phyloP scores from a whole-genome alignment of 306 rosid genomes.

The Glycine soja region DNA sequence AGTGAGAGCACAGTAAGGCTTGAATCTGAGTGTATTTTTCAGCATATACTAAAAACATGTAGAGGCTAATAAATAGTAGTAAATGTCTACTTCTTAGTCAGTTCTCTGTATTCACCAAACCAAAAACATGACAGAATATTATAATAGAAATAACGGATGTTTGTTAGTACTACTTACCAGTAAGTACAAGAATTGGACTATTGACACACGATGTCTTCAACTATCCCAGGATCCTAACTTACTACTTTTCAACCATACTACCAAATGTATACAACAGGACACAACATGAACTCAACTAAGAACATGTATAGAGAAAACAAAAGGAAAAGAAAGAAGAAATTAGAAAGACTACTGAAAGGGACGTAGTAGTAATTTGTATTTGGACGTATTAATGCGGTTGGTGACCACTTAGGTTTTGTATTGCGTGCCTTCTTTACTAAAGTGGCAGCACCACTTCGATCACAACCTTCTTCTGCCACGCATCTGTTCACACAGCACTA shows the following conservation, averaged over 20 bases:
- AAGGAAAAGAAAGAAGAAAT: not conserved
- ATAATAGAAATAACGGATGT: not conserved
- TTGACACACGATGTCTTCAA: constrained; percentile 38
- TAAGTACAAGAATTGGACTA: not conserved
- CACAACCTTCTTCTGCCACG: constrained; percentile 14
- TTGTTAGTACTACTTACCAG: constrained; percentile 1
- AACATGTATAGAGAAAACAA: not conserved
- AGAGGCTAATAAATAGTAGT: not conserved
- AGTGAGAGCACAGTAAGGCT: not conserved
- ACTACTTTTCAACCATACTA: not conserved
- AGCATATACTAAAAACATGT: not conserved
- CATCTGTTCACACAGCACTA: not conserved
- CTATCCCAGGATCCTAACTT: constrained; percentile 43
- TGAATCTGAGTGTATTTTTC: not conserved
- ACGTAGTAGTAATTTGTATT: not conserved
- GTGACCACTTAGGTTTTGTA: constrained; percentile 29
- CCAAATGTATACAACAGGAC: not conserved
- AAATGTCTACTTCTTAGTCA: not conserved
- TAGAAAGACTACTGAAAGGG: not conserved
- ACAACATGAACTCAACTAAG: not conserved
- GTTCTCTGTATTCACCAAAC: constrained; percentile 1
- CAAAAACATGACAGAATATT: not conserved
- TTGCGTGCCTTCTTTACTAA: constrained; percentile 51
- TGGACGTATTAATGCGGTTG: constrained; percentile 7
- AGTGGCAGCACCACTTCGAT: constrained; percentile 28